Evolutionary conservation across 768 basidiomycete genomes (phyloP), one percentile per base, ranked within the genome.

Genomic region (Neoboletus subvelutipes): DNA sequence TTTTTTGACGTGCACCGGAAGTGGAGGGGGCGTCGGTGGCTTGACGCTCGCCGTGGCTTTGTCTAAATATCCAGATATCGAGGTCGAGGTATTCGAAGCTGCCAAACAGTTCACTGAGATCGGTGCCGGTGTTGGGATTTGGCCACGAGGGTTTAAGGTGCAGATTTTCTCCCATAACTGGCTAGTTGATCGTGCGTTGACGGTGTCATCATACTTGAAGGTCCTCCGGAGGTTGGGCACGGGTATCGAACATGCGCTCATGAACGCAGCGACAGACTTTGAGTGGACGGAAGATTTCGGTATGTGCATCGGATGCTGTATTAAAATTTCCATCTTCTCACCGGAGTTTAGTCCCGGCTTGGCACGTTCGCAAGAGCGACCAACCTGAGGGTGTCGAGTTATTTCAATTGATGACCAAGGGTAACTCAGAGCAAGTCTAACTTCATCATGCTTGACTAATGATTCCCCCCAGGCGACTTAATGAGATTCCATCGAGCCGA

Each of bases 401-500:
- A 61, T 80, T 79, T 43, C 76, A 77, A 18, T 67, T 88, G 47
- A 68, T 80, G 40, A 82, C 84, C 0, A 79, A 84, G 67, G 87
- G 88, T 85, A 33, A 45, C 0, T 40, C 17, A 11, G 57, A 65
- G 17, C 33, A 40, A 29, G 3, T 40, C 11, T 11, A 34, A n/a
- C 22, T 39, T 12, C 28, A 43, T 40, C 3, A 1, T n/a, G 36
- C 61, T 50, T 56, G 43, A 61, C 36, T 34, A 43, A 24, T 48
- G 31, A 39, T 52, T 28, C 45, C 49, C 22, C n/a, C 40, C 64
- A 85, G 83, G 83, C n/a, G 70, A 71, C 54, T 52, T 83, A 57
- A 73, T 83, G 56, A 70, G 63, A 51, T 76, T 90, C 59, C 87
- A 88, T 68, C 83, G 88, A 17, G 78, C 86, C 24, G 85, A 88